Evolutionary conservation across 225 moss, liverwort and hornwort genomes (phyloP), one percentile per base, ranked within the genome.

Genomic region (Marchantia paleacea): DNA sequence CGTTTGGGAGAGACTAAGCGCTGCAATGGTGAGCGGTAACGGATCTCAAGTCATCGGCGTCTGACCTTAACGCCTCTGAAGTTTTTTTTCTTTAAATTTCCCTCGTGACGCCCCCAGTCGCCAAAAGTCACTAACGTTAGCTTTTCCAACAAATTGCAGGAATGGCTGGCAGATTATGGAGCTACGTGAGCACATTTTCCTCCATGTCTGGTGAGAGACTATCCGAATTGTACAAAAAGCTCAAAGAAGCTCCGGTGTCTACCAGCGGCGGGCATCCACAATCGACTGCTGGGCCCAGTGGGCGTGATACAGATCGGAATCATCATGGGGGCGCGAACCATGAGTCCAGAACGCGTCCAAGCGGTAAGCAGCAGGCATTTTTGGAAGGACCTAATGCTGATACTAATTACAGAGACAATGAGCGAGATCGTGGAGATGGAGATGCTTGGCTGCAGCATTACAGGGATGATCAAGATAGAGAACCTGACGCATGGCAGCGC

Each of bases 131-230:
- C 52, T 73, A 24, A 73, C 25, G 24, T n/a, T n/a, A 14, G 6
- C 53, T 15, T 51, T 0, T 31, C 52, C 39, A 20, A 11, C 3
- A 19, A 75, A 76, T 57, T 82, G 76, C 91, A 99, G 99, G 95
- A 83, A 99, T 94, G 95, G 92, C 92, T 72, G 92, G 90, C 7
- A 91, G 99, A 79, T 86, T 99, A n/a, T 99, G 99, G 99, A 94
- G 92, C 82, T 99, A 99, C 65, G 92, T 99, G 22, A 90, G 95
- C 10, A 95, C 94, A 8, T 99, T 94, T 82, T 99, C 99, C 69
- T 94, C 91, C 67, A 84, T 99, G 82, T 82, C 92, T 77, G 99
- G 99, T 57, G 89, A 85, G 65, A 90, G 92, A 48, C 85, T 99
- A 12, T 89, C 95, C 12, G 95, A 92, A 84, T 90, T 99, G 69